Conservation (phyloP, 2,329 filamentous ascomycete species). For the Cladobotryum mycophilum region DNA sequence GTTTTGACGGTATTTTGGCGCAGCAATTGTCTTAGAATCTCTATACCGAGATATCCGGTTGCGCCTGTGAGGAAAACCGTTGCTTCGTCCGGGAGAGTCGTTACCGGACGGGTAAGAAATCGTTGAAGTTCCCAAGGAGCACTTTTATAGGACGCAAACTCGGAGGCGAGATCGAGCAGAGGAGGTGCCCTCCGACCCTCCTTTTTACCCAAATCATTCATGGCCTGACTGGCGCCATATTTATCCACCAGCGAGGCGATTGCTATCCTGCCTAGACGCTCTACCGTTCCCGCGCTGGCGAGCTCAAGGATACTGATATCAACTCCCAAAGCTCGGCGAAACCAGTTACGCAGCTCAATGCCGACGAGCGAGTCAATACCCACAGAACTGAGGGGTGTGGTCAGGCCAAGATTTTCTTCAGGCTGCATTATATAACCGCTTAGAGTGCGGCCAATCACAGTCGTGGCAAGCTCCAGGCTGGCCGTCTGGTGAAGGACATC, state of each 20-base stretch:
- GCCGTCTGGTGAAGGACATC: not conserved
- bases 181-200: too few species aligned
- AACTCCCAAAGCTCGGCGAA: not conserved
- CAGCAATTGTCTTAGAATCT: not conserved
- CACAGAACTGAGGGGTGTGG: conserved; percentile 1
- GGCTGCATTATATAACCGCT: conserved; percentile 5
- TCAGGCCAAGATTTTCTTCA: conserved; percentile 3
- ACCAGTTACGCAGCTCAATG: conserved; percentile 14
- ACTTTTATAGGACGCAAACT: too few species aligned
- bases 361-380: conserved; percentile 12
- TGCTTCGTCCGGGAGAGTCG: not conserved
- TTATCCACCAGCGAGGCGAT: conserved; percentile 2
- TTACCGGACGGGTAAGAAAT: too few species aligned
- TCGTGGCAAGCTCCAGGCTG: not conserved
- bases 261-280: not conserved
- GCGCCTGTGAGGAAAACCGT: not conserved
- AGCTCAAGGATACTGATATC: conserved; percentile 5
- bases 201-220: too few species aligned
- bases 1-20: not conserved
- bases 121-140: too few species aligned
- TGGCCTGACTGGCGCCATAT: not conserved
- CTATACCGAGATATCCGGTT: not conserved
- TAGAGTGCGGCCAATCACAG: conserved; percentile 2
- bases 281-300: not conserved
- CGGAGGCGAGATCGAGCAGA: too few species aligned